These are phyloP conservation scores for Naganishia liquefaciens DNA, from an alignment of 1,284 basidiomycete species.

Conservation along the genomic window DNA sequence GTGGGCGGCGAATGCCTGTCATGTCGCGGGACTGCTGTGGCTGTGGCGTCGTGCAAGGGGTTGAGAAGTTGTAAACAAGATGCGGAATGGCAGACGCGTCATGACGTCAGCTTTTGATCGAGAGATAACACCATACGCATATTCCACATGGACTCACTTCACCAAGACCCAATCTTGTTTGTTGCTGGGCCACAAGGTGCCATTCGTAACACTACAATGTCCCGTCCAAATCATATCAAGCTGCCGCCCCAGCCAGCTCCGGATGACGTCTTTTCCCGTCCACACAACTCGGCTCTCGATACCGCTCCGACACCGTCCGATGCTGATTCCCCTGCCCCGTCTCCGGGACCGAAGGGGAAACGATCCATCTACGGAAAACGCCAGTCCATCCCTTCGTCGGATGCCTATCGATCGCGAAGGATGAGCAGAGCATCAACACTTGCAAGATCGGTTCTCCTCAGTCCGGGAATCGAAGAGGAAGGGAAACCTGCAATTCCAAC, in stretches of 20 bases:
- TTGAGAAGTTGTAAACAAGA: constrained; percentile 1
- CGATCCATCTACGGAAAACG: neutral
- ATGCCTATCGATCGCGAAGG: constrained; percentile 15
- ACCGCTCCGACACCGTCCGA: constrained; percentile 23
- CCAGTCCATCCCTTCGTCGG: neutral
- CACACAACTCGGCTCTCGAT: constrained; percentile 23
- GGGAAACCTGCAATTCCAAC: constrained; percentile 46
- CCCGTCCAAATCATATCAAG: constrained; percentile 21
- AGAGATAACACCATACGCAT: too few species aligned
- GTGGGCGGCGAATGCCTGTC: neutral
- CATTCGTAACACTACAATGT: too few species aligned
- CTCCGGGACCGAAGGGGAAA: constrained; percentile 17
- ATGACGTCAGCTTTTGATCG: too few species aligned
- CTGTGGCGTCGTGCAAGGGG: neutral
- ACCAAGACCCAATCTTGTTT: too few species aligned
- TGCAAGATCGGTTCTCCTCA: constrained; percentile 9
- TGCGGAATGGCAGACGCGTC: too few species aligned
- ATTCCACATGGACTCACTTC: too few species aligned
- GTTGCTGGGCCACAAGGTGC: too few species aligned
- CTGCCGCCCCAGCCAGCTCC: constrained; percentile 29
- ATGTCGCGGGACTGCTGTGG: constrained; percentile 9
- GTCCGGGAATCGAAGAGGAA: constrained; percentile 18
- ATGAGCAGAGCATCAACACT: constrained; percentile 22
- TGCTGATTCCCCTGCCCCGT: constrained; percentile 14
- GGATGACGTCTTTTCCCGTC: constrained; percentile 29